phyloP scores from a whole-genome alignment of 306 rosid genomes.

The Albizia julibrissin region DNA sequence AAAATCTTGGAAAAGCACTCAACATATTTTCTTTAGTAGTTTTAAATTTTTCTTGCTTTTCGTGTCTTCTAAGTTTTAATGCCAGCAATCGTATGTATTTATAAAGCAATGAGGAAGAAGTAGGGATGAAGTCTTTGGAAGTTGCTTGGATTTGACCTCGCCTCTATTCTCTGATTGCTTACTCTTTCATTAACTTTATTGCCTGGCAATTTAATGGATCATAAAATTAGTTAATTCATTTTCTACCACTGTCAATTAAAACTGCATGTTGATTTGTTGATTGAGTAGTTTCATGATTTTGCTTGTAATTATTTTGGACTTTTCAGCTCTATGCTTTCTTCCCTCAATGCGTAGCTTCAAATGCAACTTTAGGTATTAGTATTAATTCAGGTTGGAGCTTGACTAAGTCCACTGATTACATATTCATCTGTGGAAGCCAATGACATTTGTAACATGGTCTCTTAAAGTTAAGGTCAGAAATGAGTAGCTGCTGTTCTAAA shows the following conservation, averaged over 20 bases:
- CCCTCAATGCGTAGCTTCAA: not conserved
- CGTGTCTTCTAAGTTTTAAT: slow-evolving; percentile 1
- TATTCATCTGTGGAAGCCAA: not conserved
- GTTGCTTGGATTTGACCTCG: not conserved
- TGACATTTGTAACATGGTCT: not conserved
- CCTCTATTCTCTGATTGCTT: not conserved
- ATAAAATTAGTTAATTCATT: not conserved
- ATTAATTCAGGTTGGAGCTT: slow-evolving; percentile 1
- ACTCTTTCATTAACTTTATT: not conserved
- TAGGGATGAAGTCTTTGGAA: not conserved
- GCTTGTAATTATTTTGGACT: not conserved
- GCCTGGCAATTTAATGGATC: not conserved
- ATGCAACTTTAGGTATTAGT: not conserved
- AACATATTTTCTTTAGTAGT: not conserved
- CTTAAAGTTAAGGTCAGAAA: too few species aligned
- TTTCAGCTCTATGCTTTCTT: not conserved
- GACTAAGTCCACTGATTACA: not conserved
- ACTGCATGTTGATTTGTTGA: not conserved
- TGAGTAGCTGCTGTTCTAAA: not conserved
- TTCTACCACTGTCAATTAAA: not conserved
- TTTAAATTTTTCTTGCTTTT: not conserved
- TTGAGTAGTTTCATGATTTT: not conserved
- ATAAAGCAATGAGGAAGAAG: not conserved
- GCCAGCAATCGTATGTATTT: not conserved
- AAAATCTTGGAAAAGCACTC: not conserved